Evolutionary conservation across 345 rosid species (phyloP).

Genomic region (Geranium rotundifolium): DNA sequence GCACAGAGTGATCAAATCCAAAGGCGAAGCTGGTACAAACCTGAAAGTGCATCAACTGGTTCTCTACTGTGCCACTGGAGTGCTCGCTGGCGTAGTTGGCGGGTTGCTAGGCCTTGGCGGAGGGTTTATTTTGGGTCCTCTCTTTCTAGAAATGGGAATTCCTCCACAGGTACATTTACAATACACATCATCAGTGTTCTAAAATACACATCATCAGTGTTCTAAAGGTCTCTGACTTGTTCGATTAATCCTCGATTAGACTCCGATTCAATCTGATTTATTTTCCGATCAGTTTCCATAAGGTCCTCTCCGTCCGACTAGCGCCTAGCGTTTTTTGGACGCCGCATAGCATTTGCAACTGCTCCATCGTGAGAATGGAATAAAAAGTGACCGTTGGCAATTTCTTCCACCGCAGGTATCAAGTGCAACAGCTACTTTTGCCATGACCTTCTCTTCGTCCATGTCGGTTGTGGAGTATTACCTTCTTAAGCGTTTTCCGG

Average conservation of each 20-base stretch:
- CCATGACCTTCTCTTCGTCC: conserved; percentile 36
- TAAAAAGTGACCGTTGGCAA: neutral
- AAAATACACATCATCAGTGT: neutral
- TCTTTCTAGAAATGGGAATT: conserved; percentile 33
- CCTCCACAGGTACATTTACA: conserved; percentile 26
- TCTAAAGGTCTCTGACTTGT: too few species aligned
- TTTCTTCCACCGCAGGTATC: conserved; percentile 18
- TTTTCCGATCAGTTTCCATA: too few species aligned
- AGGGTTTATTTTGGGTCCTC: conserved; percentile 36
- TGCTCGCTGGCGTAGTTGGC: conserved; percentile 30
- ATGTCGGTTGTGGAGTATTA: conserved; percentile 36
- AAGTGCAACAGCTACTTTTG: conserved; percentile 35
- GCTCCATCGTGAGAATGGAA: too few species aligned
- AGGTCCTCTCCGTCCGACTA: too few species aligned
- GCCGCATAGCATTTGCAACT: too few species aligned
- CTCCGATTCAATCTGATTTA: too few species aligned
- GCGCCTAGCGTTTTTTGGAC: too few species aligned
- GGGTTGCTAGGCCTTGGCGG: conserved; percentile 41
- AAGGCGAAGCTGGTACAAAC: conserved; percentile 21
- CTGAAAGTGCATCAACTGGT: conserved; percentile 21
- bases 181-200: neutral
- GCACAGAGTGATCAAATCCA: conserved; percentile 22
- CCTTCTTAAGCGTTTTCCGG: conserved; percentile 34
- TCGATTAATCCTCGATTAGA: too few species aligned
- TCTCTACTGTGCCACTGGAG: conserved; percentile 22